A percentile compares a stretch with the other conserved stretches of the same genome.
Conservation (phyloP, 2,329 filamentous ascomycete species). For the Septoria linicola region DNA sequence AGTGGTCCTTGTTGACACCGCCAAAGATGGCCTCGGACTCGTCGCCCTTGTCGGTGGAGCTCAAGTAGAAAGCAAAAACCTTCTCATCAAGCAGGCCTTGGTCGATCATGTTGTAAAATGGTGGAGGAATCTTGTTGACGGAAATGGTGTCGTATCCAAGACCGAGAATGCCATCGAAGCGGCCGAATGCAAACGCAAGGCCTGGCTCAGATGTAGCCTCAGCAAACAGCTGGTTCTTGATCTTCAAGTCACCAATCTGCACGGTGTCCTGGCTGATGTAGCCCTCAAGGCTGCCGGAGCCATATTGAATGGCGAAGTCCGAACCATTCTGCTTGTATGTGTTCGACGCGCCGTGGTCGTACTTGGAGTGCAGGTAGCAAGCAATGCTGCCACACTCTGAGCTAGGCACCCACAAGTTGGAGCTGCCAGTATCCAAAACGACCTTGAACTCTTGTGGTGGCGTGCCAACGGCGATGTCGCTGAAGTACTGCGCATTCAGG, state of each 20-base stretch:
- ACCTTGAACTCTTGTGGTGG: slow-evolving; percentile 97
- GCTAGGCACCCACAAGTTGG: slow-evolving; percentile 98
- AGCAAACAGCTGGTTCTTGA: slow-evolving; percentile 90
- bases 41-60: slow-evolving; percentile 66
- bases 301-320: slow-evolving; percentile 89
- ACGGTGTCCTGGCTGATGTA: slow-evolving; percentile 89
- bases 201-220: slow-evolving; percentile 95
- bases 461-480: slow-evolving; percentile 87
- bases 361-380: slow-evolving; percentile 96
- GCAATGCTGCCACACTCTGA: slow-evolving; percentile 89
- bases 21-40: slow-evolving; percentile 89
- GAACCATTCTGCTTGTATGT: slow-evolving; percentile 93
- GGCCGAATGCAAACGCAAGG: slow-evolving; percentile 93
- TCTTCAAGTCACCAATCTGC: slow-evolving; percentile 80
- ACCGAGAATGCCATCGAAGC: slow-evolving; percentile 95
- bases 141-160: slow-evolving; percentile 93
- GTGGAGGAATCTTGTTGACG: slow-evolving; percentile 92
- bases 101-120: slow-evolving; percentile 94
- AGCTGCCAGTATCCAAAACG: slow-evolving; percentile 95
- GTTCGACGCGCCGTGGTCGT: slow-evolving; percentile 84
- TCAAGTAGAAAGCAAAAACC: slow-evolving; percentile 95
- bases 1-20: slow-evolving; percentile 79
- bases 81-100: slow-evolving; percentile 87
- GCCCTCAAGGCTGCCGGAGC: slow-evolving; percentile 88
- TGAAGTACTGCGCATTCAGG: slow-evolving; percentile 99